phyloP scores from a whole-genome alignment of 2,329 filamentous ascomycete species.

The Stachybotrys echinatus region DNA sequence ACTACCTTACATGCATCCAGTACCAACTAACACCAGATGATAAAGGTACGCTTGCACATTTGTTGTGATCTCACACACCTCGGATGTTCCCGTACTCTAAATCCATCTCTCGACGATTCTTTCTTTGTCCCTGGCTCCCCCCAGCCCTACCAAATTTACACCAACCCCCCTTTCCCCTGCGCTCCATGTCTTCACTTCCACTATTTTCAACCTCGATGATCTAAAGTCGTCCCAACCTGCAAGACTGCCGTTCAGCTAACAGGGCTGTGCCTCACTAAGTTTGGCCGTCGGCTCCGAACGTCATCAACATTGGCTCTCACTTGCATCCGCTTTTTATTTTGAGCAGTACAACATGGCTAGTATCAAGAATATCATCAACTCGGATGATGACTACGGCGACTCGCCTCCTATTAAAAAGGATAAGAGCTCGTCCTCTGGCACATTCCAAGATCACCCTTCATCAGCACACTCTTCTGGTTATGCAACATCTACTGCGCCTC shows the following conservation, averaged over 20 bases:
- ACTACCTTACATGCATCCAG: background rate
- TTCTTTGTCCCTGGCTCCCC: background rate
- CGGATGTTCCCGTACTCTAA: background rate
- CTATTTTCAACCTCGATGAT: constrained; percentile 22
- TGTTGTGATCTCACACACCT: background rate
- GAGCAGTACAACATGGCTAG: constrained; percentile 44
- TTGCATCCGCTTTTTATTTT: constrained; percentile 30
- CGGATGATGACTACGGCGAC: constrained; percentile 42
- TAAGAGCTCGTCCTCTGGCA: constrained; percentile 31
- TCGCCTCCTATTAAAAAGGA: constrained; percentile 40
- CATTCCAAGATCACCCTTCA: constrained; percentile 18
- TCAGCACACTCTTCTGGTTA: constrained; percentile 32
- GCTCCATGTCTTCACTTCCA: constrained; percentile 19
- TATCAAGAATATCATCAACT: constrained; percentile 53
- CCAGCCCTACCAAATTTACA: constrained; percentile 15
- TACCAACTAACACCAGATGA: background rate
- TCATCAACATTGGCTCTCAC: constrained; percentile 23
- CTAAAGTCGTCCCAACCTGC: constrained; percentile 21
- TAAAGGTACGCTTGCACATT: background rate
- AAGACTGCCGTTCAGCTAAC: constrained; percentile 23
- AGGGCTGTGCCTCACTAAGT: constrained; percentile 43
- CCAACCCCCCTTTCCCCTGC: constrained; percentile 18
- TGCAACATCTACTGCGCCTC: constrained; percentile 30
- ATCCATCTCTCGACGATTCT: background rate
- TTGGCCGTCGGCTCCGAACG: constrained; percentile 24